Conservation (phyloP, 2,329 filamentous ascomycete genomes). For the Cladosporium cucumerinum region DNA sequence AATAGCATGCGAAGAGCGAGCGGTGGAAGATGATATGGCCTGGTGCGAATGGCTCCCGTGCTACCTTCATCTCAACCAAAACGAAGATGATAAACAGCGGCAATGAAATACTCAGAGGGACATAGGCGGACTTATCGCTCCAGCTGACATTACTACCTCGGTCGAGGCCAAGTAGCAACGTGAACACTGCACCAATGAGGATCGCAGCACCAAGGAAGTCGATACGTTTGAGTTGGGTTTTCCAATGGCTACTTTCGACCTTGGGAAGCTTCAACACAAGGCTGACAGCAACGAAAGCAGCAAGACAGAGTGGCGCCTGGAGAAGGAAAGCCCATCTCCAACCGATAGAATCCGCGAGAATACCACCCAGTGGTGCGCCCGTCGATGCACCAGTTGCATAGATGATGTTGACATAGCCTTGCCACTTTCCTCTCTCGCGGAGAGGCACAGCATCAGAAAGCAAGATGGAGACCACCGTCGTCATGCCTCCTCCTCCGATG, state of each 20-base stretch:
- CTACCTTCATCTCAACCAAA: conserved; percentile 64
- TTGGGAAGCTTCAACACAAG: conserved; percentile 61
- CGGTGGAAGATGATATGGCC: conserved; percentile 68
- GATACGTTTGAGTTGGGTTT: conserved; percentile 61
- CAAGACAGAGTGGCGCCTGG: conserved; percentile 65
- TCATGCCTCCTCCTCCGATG: conserved; percentile 82
- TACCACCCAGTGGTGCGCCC: conserved; percentile 67
- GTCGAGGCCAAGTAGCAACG: conserved; percentile 67
- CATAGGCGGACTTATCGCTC: conserved; percentile 56
- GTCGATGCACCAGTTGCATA: conserved; percentile 65
- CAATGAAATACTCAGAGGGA: conserved; percentile 54
- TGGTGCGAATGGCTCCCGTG: conserved; percentile 70
- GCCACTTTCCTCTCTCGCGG: conserved; percentile 68
- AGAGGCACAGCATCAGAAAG: conserved; percentile 73
- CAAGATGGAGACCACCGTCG: conserved; percentile 84
- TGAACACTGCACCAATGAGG: conserved; percentile 63
- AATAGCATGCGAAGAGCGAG: conserved; percentile 63
- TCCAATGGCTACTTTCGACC: conserved; percentile 59
- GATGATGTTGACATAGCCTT: conserved; percentile 70
- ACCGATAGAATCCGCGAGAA: conserved; percentile 68
- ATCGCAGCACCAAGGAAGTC: conserved; percentile 70
- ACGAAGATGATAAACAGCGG: conserved; percentile 65
- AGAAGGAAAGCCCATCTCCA: conserved; percentile 75
- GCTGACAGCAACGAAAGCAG: conserved; percentile 63
- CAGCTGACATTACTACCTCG: conserved; percentile 70